Conservation (phyloP, 2,329 filamentous ascomycete genomes). For the Aspergillus costaricaensis region DNA sequence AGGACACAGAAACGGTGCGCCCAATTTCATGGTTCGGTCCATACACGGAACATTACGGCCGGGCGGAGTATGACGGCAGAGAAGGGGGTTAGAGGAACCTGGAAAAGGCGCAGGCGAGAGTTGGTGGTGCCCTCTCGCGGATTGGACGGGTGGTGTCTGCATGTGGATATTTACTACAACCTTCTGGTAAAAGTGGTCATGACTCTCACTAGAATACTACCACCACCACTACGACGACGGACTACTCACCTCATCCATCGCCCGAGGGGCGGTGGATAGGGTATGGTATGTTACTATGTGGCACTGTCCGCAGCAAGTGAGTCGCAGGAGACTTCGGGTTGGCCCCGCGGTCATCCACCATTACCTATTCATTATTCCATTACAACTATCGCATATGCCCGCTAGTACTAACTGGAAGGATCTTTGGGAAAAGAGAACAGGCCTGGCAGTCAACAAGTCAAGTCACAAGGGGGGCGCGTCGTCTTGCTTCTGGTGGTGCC, state of each 20-base stretch:
- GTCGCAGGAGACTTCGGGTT: not conserved
- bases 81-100: conserved; percentile 6
- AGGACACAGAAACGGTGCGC: conserved; percentile 5
- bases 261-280: not conserved
- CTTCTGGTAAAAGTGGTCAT: conserved; percentile 6
- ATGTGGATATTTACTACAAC: conserved; percentile 8
- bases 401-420: not conserved
- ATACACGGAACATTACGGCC: conserved; percentile 22
- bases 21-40: conserved; percentile 23
- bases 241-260: not conserved
- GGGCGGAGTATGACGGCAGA: conserved; percentile 11
- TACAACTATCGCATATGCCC: not conserved
- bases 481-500: not conserved
- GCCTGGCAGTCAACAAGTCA: not conserved
- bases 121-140: conserved; percentile 5
- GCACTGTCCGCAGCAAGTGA: not conserved
- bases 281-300: conserved; percentile 1
- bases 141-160: not conserved
- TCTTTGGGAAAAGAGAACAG: not conserved
- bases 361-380: not conserved
- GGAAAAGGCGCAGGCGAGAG: conserved; percentile 3
- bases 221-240: too few relatives aligned
- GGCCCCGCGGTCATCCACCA: conserved; percentile 6
- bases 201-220: not conserved
- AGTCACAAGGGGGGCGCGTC: not conserved